Base-by-base conservation (phyloP, 1,139 yeast species). In the Candida mesenterica region DNA sequence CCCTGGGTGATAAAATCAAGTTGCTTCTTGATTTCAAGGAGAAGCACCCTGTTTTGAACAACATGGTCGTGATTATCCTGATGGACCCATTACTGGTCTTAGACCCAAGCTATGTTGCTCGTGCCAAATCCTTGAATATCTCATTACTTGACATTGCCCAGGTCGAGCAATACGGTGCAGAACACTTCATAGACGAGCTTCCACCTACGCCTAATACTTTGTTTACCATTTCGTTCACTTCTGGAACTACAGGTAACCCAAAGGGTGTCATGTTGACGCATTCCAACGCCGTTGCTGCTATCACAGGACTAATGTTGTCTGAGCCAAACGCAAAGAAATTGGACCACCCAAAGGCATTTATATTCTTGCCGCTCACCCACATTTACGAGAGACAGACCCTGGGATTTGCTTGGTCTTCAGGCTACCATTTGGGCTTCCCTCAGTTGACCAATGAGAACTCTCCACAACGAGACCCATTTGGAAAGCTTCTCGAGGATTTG, bases 351-450 rank as follows among this genome's bases (percentile, higher is more conserved):
- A 48, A 40, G 26, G 58, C 56, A 4, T 59, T 55, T 36, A 47
- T 53, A 7, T 64, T 57, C 39, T 48, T 65, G 32, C 72, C 72
- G 1, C 55, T 65, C 43, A 68, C 71, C n/a, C 73, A 67, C 43
- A 65, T 67, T 23, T 67, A 55, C 40, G 72, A 67, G 47, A 51
- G 72, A 41, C 60, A 61, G 45, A 58, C 60, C 27, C 45, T 56
- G 28, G 60, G 61, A 1, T 52, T 54, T 41, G 59, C 55, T 6
- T 41, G 65, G 29, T 41, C 53, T 12, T 45, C 52, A 42, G 77
- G 76, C 32, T 68, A 60, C 38, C 50, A 59, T 19, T 53, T 69
- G 39, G 76, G 73, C 1, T 71, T 67, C 48, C 77, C 77, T 3
- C 68, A 62, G 41, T 47, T 68, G 18, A 16, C 36, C 4, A 33